Evolutionary conservation across 2,329 filamentous ascomycete genomes (phyloP).

Genomic region (Fusarium neocosmosporiellum): DNA sequence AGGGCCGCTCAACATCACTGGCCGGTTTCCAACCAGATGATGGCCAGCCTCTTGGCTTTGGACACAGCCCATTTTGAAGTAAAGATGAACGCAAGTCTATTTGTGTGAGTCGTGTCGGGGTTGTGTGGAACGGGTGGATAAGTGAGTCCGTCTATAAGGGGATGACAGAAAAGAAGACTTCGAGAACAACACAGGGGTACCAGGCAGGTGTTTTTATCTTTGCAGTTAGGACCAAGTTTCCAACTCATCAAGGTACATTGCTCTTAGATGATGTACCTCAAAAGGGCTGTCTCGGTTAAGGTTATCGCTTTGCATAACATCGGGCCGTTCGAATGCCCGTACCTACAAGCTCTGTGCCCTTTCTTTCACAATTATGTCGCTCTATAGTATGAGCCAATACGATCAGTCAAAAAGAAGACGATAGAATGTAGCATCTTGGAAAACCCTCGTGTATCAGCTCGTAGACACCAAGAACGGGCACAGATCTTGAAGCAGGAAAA

Average conservation of each 20-base stretch:
- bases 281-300: not conserved
- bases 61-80: not conserved
- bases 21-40: not conserved
- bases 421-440: not conserved
- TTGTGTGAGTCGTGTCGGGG: not conserved
- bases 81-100: not conserved
- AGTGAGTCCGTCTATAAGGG: not conserved
- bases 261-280: not conserved
- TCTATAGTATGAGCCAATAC: not conserved
- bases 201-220: not conserved
- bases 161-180: not conserved
- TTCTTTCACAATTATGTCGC: not conserved
- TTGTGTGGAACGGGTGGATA: not conserved
- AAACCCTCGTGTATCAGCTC: not conserved
- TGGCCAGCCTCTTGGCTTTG: not conserved
- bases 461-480: not conserved
- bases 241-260: not conserved
- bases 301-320: not conserved
- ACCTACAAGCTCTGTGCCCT: not conserved
- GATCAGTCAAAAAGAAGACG: not conserved
- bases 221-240: too few species aligned
- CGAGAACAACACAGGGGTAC: not conserved
- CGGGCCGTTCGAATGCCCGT: not conserved
- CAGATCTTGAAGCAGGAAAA: not conserved
- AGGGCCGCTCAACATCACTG: not conserved